phyloP scores from a whole-genome alignment of 257 asterid species.

The Penstemon eatonii region DNA sequence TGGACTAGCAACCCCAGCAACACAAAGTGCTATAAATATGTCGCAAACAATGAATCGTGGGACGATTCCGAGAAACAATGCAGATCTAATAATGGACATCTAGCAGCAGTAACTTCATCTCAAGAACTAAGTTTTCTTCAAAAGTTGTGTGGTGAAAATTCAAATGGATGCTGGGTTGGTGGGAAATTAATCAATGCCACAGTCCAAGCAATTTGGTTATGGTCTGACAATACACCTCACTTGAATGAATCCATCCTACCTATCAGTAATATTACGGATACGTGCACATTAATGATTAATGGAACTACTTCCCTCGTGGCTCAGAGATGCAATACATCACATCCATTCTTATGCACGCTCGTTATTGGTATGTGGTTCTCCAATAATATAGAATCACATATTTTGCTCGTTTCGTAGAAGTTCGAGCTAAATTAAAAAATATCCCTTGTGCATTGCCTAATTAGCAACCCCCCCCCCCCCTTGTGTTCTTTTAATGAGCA shows the following conservation, averaged over 20 bases:
- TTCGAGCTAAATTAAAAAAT: too few relatives aligned
- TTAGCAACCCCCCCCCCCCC: too few relatives aligned
- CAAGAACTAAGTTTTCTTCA: constrained; percentile 58
- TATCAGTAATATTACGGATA: constrained; percentile 31
- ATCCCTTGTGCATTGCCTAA: too few relatives aligned
- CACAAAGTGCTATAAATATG: constrained; percentile 55
- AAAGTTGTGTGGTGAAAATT: constrained; percentile 51
- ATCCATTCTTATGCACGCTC: constrained; percentile 69
- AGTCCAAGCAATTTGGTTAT: constrained; percentile 49
- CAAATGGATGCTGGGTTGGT: constrained; percentile 86
- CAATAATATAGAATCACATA: constrained; percentile 1
- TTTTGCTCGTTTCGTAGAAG: not conserved
- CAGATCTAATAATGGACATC: constrained; percentile 56
- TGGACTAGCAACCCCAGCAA: constrained; percentile 54
- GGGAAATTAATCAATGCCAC: constrained; percentile 48
- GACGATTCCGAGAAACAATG: constrained; percentile 69
- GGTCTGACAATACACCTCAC: constrained; percentile 69
- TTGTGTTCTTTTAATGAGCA: too few relatives aligned
- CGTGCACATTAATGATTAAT: constrained; percentile 63
- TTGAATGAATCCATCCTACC: constrained; percentile 51
- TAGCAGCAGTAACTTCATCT: constrained; percentile 56
- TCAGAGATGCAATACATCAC: constrained; percentile 63
- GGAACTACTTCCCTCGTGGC: constrained; percentile 47
- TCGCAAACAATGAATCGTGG: constrained; percentile 60
- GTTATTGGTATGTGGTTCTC: constrained; percentile 49